Conservation (phyloP, 2,329 filamentous ascomycete genomes). For the Cadophora malorum region DNA sequence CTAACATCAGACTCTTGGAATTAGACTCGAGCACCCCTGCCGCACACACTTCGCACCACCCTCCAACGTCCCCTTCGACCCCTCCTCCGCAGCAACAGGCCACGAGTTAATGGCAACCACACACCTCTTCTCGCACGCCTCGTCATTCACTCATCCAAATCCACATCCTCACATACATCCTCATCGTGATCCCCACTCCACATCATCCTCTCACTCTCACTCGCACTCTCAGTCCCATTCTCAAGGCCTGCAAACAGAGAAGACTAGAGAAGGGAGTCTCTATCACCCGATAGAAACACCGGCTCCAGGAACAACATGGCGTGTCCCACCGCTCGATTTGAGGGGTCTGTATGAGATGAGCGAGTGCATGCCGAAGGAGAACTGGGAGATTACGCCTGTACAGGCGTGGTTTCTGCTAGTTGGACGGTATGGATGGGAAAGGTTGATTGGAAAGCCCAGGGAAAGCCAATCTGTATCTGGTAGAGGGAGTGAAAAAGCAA, state of each 20-base stretch:
- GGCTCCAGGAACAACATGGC: constrained; percentile 8
- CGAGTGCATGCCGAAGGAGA: constrained; percentile 32
- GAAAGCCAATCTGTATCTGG: neutral
- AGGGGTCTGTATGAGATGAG: constrained; percentile 35
- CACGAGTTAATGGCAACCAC: constrained; percentile 43
- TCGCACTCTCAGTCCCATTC: neutral
- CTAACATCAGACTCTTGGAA: neutral
- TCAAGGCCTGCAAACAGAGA: neutral
- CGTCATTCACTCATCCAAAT: constrained; percentile 4
- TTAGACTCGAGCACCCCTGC: constrained; percentile 41
- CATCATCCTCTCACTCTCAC: constrained; percentile 6
- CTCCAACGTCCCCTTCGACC: constrained; percentile 26
- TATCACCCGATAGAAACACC: neutral
- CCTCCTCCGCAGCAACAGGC: constrained; percentile 25
- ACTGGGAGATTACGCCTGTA: constrained; percentile 44
- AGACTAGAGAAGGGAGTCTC: neutral
- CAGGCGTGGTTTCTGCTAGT: constrained; percentile 42
- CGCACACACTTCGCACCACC: constrained; percentile 35
- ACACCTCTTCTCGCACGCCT: constrained; percentile 35
- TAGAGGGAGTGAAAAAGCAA: neutral
- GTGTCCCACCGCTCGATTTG: constrained; percentile 21
- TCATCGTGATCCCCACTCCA: neutral
- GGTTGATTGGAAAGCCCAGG: constrained; percentile 3
- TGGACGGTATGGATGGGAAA: constrained; percentile 29
- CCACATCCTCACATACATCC: constrained; percentile 34